Evolutionary conservation across 257 asterid species (phyloP), one percentile per base, ranked within the genome.

Genomic region (Scutellaria minor): DNA sequence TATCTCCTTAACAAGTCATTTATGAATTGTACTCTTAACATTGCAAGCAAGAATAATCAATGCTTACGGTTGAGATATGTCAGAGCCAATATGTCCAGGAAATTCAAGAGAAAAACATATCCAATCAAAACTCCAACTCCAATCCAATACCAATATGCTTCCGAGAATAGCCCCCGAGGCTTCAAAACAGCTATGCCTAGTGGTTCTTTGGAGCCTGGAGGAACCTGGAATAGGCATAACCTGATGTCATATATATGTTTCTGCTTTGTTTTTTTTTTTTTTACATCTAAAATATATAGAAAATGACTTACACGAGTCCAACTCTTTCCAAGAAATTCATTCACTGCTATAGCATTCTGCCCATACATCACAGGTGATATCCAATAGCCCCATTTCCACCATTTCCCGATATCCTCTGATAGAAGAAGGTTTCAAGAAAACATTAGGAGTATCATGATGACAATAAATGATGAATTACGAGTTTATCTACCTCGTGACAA

Each of bases 381-480:
- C 93, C 93, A 90, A 66, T 90, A 90, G 4, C 90, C 96, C 97
- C 97, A 90, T 46, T 85, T 72, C 91, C 91, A 85, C 95, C 95
- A 90, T 4, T 68, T 72, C 12, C 80, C 78, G 22, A 90, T 78
- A 66, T 82, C 51, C 35, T 83, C 95, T 86, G 82, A 68, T 7
- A n/a, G 14, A 50, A 15, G 42, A 50, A 27, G 42, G 56, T 51
- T 37, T 15, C 24, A 8, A 14, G 31, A 6, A 22, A 40, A 8
- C 24, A 12, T 4, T 41, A 41, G 11, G 45, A 48, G n/a, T 58
- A 58, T 41, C n/a, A n/a, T 50, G 10, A 42, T 9, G 20, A 2
- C 9, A 15, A 20, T 6, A 15, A 20, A 45, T 44, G 42, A 20
- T 45, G 15, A 20, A 64, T 10, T 5, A 11, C 7, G 2, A 11